These are phyloP conservation scores for Balamuthia mandrillaris DNA, from an alignment of 208 protist genomes.

Conservation along the genomic window DNA sequence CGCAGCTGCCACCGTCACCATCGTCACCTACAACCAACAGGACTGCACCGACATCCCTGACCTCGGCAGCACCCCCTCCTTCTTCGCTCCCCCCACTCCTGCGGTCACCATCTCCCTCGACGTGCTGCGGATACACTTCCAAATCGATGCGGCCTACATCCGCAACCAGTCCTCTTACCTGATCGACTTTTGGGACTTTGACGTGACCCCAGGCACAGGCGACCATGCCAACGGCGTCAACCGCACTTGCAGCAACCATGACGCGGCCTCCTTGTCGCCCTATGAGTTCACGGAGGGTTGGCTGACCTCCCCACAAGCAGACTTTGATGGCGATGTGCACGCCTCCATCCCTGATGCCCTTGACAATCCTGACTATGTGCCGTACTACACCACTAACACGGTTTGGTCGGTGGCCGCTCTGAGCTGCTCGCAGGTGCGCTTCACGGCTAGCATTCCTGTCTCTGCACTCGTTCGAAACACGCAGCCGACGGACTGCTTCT, in stretches of 20 bases:
- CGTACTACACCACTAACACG: not conserved
- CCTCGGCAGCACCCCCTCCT: not conserved
- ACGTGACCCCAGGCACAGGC: not conserved
- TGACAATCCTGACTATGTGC: not conserved
- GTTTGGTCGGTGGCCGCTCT: not conserved
- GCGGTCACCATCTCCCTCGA: not conserved
- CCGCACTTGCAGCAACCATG: not conserved
- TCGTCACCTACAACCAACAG: constrained; percentile 18
- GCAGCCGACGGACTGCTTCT: not conserved
- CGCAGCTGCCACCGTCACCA: not conserved
- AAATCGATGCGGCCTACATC: not conserved
- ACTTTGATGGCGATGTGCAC: not conserved
- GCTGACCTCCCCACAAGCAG: not conserved
- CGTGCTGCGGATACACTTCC: not conserved
- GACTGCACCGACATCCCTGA: not conserved
- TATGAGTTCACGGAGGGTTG: not conserved
- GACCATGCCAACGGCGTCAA: not conserved
- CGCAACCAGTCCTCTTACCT: not conserved
- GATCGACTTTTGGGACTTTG: constrained; percentile 14
- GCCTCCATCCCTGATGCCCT: not conserved
- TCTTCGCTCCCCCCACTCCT: not conserved
- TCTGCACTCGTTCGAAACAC: not conserved
- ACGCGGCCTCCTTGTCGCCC: not conserved
- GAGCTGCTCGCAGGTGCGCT: not conserved
- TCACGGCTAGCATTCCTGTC: not conserved